These are phyloP conservation scores for Chenopodium quinoa DNA, from an alignment of 148 eudicot species.

Conservation along the genomic window DNA sequence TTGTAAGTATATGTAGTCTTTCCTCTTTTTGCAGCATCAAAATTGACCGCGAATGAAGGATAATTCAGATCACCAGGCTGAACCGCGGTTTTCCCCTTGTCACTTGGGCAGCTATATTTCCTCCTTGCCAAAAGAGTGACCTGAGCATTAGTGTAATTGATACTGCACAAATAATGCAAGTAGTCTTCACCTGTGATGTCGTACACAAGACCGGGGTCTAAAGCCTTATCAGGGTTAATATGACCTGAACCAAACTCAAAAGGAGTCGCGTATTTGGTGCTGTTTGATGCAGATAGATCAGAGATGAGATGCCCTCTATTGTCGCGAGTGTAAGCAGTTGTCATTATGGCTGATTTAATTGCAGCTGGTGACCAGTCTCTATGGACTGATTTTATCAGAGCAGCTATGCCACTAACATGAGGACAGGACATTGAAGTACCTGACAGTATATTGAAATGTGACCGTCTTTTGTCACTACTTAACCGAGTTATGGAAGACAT, in stretches of 20 bases:
- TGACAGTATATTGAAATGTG: slow-evolving; percentile 39
- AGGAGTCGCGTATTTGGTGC: slow-evolving; percentile 50
- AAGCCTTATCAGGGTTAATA: slow-evolving; percentile 57
- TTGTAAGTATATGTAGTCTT: slow-evolving; percentile 34
- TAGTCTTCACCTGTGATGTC: slow-evolving; percentile 54
- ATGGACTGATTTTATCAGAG: slow-evolving; percentile 56
- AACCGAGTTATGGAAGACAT: slow-evolving; percentile 53
- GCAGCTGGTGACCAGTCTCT: slow-evolving; percentile 70
- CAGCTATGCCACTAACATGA: slow-evolving; percentile 64
- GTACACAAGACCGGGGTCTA: slow-evolving; percentile 60
- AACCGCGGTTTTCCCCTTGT: slow-evolving; percentile 5
- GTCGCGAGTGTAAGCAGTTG: slow-evolving; percentile 52
- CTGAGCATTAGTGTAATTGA: slow-evolving; percentile 50
- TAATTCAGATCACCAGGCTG: slow-evolving; percentile 63
- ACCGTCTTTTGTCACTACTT: slow-evolving; percentile 46
- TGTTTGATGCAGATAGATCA: slow-evolving; percentile 36
- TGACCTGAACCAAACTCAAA: slow-evolving; percentile 80
- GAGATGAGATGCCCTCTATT: slow-evolving; percentile 35
- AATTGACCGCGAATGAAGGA: slow-evolving; percentile 57
- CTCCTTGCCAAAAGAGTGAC: slow-evolving; percentile 41
- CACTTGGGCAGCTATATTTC: slow-evolving; percentile 43
- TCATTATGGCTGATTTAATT: slow-evolving; percentile 73
- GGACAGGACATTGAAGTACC: slow-evolving; percentile 89
- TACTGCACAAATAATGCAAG: slow-evolving; percentile 51
- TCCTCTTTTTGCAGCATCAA: slow-evolving; percentile 21